Evolutionary conservation across 139 green algal genomes (phyloP).

Genomic region (Deuterostichococcus epilithicus): DNA sequence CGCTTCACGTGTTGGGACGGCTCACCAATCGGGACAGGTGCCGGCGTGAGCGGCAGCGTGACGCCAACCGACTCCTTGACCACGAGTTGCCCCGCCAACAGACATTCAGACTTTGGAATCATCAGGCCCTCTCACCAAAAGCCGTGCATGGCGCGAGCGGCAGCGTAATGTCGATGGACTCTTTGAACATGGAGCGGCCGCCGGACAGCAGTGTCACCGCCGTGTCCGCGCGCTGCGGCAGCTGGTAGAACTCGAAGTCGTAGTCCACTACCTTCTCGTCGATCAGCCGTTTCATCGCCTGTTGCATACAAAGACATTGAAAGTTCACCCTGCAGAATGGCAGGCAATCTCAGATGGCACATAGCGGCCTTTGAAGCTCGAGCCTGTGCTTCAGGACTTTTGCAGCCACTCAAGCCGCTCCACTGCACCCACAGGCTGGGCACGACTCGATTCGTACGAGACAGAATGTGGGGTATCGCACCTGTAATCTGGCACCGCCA

Average conservation of each 20-base stretch:
- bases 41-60: background rate
- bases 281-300: slow-evolving; percentile 51
- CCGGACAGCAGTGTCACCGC: slow-evolving; percentile 53
- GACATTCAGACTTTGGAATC: background rate
- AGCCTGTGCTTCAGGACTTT: background rate
- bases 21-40: background rate
- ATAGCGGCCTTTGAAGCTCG: too few species aligned
- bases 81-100: background rate
- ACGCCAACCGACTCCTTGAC: background rate
- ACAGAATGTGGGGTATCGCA: background rate
- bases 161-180: slow-evolving; percentile 25
- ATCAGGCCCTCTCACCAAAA: slow-evolving; percentile 6
- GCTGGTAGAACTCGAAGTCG: slow-evolving; percentile 68
- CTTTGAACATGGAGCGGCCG: slow-evolving; percentile 39
- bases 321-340: too few species aligned
- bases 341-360: too few species aligned
- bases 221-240: slow-evolving; percentile 45
- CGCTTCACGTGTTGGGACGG: background rate
- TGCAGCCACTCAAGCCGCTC: background rate
- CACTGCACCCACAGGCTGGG: background rate
- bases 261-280: slow-evolving; percentile 50
- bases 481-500: background rate
- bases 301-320: background rate
- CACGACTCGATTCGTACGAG: background rate
- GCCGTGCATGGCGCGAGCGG: slow-evolving; percentile 30